Evolutionary conservation across 768 basidiomycete genomes (phyloP).

Genomic region (Suillus placidus): DNA sequence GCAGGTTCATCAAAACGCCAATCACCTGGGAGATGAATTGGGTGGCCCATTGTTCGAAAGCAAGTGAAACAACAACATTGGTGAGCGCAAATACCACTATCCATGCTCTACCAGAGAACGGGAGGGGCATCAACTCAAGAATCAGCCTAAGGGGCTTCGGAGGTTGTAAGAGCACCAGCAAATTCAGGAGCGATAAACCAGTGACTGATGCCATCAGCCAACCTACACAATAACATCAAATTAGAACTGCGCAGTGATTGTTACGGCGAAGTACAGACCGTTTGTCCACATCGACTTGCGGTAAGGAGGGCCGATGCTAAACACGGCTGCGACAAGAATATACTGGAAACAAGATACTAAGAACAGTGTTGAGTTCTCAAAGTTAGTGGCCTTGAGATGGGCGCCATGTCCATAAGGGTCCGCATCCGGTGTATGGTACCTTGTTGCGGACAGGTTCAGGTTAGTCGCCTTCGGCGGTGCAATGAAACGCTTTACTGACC

Average conservation of each 20-base stretch:
- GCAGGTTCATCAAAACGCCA: conserved; percentile 47
- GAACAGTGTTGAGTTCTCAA: conserved; percentile 91
- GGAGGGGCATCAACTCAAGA: conserved; percentile 79
- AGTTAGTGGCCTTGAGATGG: conserved; percentile 83
- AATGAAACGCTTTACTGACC: conserved; percentile 49
- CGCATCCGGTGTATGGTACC: conserved; percentile 65
- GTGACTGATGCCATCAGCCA: conserved; percentile 82
- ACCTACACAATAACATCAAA: conserved; percentile 42
- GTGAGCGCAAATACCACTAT: conserved; percentile 66
- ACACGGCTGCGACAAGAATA: conserved; percentile 93
- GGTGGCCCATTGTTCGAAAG: conserved; percentile 79
- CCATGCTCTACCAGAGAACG: conserved; percentile 64
- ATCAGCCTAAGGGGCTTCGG: conserved; percentile 57
- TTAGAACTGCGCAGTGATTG: conserved; percentile 1
- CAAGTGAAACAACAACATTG: conserved; percentile 73
- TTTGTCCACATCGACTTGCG: conserved; percentile 95
- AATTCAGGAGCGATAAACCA: conserved; percentile 69
- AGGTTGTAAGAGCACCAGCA: conserved; percentile 76
- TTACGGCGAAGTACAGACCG: conserved; percentile 49
- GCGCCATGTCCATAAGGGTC: conserved; percentile 55
- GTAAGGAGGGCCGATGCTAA: conserved; percentile 97
- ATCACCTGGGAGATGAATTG: conserved; percentile 56
- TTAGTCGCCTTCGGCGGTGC: conserved; percentile 4
- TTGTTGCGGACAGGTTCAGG: conserved; percentile 27
- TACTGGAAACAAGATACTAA: conserved; percentile 98